A percentile compares a stretch with the other conserved stretches of the same genome.
Conservation (phyloP, 2,329 filamentous ascomycete species). For the Pseudocercospora vitis region DNA sequence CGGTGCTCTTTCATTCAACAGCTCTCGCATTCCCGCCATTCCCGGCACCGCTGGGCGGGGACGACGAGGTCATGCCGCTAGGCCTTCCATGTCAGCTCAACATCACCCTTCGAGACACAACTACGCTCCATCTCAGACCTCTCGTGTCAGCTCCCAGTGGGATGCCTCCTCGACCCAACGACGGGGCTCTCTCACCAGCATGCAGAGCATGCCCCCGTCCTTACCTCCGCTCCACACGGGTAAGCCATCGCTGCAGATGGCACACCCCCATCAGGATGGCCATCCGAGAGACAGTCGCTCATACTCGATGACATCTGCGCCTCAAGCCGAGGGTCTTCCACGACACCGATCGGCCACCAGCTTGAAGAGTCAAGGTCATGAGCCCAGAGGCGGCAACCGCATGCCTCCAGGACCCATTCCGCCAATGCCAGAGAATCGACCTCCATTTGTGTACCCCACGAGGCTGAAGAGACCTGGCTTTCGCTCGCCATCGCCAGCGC, state of each 20-base stretch:
- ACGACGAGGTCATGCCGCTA: constrained; percentile 38
- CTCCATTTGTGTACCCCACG: constrained; percentile 45
- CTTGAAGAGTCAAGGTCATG: constrained; percentile 44
- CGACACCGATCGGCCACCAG: constrained; percentile 48
- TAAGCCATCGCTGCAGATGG: constrained; percentile 26
- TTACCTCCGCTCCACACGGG: constrained; percentile 32
- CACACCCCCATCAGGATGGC: constrained; percentile 25
- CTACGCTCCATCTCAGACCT: constrained; percentile 43
- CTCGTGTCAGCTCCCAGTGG: constrained; percentile 42
- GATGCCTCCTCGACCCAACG: constrained; percentile 42
- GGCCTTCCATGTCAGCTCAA: constrained; percentile 39
- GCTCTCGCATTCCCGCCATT: constrained; percentile 41
- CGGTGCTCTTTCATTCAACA: constrained; percentile 42
- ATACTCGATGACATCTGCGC: constrained; percentile 44
- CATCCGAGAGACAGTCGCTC: constrained; percentile 43
- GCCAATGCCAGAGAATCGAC: constrained; percentile 38
- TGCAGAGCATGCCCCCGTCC: constrained; percentile 46
- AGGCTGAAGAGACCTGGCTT: constrained; percentile 45
- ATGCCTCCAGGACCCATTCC: constrained; percentile 36
- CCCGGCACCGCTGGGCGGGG: constrained; percentile 39
- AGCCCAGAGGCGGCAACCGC: constrained; percentile 32
- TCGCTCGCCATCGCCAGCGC: constrained; percentile 46
- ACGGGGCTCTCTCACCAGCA: constrained; percentile 44
- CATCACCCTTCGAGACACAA: constrained; percentile 38
- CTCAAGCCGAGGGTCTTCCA: constrained; percentile 40